Conservation (phyloP, 139 green algal genomes). For the Closterium sp. region DNA sequence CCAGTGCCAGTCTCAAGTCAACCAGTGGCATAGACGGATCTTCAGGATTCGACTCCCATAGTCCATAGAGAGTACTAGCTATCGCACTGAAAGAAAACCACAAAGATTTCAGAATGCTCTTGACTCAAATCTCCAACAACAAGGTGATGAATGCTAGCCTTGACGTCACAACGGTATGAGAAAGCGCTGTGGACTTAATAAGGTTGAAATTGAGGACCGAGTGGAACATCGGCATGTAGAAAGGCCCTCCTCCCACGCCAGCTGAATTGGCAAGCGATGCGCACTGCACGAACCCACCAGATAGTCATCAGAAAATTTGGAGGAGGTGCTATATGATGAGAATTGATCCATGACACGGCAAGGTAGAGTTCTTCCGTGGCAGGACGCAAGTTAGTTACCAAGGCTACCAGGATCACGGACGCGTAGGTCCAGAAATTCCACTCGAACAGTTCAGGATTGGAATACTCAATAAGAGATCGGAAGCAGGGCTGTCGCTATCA, state of each 20-base stretch:
- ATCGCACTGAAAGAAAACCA: not conserved
- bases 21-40: slow-evolving; percentile 4
- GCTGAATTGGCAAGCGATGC: slow-evolving; percentile 25
- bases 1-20: slow-evolving; percentile 28
- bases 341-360: not conserved
- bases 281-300: slow-evolving; percentile 8
- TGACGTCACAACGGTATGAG: slow-evolving; percentile 19
- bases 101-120: not conserved
- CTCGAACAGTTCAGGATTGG: not conserved
- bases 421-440: not conserved
- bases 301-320: not conserved
- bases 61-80: slow-evolving; percentile 28
- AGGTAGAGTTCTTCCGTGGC: not conserved
- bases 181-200: slow-evolving; percentile 13
- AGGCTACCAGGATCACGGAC: not conserved
- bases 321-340: not conserved
- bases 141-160: not conserved
- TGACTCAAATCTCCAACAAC: too few species aligned
- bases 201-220: slow-evolving; percentile 26
- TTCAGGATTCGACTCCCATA: slow-evolving; percentile 6
- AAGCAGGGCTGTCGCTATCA: too few species aligned
- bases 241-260: slow-evolving; percentile 22
- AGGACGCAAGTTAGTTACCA: not conserved
- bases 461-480: not conserved
- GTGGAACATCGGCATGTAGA: slow-evolving; percentile 39